Conservation (phyloP, 2,329 filamentous ascomycete genomes). For the Periconia digitata region DNA sequence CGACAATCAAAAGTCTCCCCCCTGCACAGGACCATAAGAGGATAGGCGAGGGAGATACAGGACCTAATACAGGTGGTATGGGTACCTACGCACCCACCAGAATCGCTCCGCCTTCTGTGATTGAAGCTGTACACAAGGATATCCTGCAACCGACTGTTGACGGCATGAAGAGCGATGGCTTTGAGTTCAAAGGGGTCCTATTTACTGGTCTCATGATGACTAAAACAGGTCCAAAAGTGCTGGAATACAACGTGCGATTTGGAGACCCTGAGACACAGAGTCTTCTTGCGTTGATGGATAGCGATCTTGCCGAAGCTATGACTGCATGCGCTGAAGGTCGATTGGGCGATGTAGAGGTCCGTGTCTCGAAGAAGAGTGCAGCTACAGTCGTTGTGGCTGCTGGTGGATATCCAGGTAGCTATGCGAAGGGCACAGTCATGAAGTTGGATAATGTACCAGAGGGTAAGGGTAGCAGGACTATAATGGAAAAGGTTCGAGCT, state of each 20-base stretch:
- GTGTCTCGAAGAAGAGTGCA: constrained; percentile 70
- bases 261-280: constrained; percentile 92
- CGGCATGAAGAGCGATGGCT: constrained; percentile 77
- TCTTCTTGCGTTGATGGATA: constrained; percentile 77
- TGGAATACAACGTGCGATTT: constrained; percentile 93
- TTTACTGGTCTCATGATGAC: constrained; percentile 97
- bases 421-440: constrained; percentile 75
- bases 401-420: constrained; percentile 81
- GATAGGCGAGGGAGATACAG: constrained; percentile 84
- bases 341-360: constrained; percentile 69
- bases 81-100: constrained; percentile 85
- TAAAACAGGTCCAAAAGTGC: constrained; percentile 72
- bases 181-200: constrained; percentile 63
- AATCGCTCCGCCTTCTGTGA: constrained; percentile 59
- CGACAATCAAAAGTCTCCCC: constrained; percentile 78
- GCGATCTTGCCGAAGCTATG: constrained; percentile 87
- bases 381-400: constrained; percentile 94
- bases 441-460: constrained; percentile 56
- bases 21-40: constrained; percentile 97
- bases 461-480: constrained; percentile 25
- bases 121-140: constrained; percentile 74
- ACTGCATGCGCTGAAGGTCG: constrained; percentile 77
- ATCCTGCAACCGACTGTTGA: constrained; percentile 88
- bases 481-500: not conserved
- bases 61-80: constrained; percentile 97